Evolutionary conservation across 1,284 basidiomycete genomes (phyloP).

Genomic region (Cutaneotrichosporon daszewskae): DNA sequence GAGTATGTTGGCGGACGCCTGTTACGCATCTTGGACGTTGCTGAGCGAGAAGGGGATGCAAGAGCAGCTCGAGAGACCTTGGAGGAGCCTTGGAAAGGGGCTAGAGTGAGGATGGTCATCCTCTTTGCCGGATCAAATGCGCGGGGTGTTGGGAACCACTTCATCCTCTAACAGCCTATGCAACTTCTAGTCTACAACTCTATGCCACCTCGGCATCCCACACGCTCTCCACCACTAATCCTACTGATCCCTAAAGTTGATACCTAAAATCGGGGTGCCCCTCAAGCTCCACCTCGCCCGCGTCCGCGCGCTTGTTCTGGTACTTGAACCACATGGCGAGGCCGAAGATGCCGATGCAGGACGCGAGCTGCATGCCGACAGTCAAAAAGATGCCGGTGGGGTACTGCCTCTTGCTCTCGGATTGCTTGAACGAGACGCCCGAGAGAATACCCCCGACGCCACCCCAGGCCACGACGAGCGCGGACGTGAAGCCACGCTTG

Average conservation of each 20-base stretch:
- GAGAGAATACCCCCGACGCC: slow-evolving; percentile 50
- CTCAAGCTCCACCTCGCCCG: slow-evolving; percentile 8
- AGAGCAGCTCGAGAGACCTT: too few relatives aligned
- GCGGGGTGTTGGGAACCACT: too few relatives aligned
- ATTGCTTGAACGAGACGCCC: slow-evolving; percentile 29
- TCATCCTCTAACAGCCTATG: too few relatives aligned
- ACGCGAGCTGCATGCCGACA: background rate
- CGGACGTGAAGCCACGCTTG: slow-evolving; percentile 42
- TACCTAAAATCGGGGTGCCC: slow-evolving; percentile 12
- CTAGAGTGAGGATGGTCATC: too few relatives aligned
- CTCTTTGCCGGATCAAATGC: too few relatives aligned
- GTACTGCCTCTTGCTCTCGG: slow-evolving; percentile 24
- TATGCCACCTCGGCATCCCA: too few relatives aligned
- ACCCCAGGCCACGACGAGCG: slow-evolving; percentile 46
- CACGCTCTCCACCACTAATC: too few relatives aligned
- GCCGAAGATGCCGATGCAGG: background rate
- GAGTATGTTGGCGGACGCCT: too few relatives aligned
- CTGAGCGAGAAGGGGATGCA: too few relatives aligned
- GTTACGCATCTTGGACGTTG: too few relatives aligned
- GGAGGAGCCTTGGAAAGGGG: too few relatives aligned
- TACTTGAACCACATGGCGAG: slow-evolving; percentile 8
- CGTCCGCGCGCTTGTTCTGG: slow-evolving; percentile 11
- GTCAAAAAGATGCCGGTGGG: slow-evolving; percentile 17
- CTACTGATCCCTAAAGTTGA: slow-evolving; percentile 3
- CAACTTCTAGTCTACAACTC: too few relatives aligned